Evolutionary conservation across 768 basidiomycete genomes (phyloP).

Genomic region (Panellus pusillus): DNA sequence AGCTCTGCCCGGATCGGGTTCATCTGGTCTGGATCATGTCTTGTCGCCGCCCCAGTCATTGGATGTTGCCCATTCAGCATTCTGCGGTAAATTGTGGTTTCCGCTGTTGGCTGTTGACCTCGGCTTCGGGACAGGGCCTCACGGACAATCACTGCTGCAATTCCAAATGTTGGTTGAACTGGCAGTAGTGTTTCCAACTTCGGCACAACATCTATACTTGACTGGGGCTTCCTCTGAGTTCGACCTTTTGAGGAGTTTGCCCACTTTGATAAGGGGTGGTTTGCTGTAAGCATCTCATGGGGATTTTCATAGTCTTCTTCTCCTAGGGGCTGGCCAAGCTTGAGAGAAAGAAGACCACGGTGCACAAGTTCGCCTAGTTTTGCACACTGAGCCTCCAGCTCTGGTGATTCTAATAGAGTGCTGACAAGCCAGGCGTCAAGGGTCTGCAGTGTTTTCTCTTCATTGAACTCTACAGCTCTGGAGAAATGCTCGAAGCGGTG

Average conservation of each 20-base stretch:
- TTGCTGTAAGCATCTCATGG: not conserved
- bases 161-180: not conserved
- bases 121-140: conserved; percentile 6
- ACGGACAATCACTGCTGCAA: not conserved
- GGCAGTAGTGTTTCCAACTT: not conserved
- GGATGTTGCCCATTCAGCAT: conserved; percentile 1
- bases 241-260: not conserved
- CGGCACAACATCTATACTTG: not conserved
- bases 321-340: not conserved
- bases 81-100: not conserved
- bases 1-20: conserved; percentile 2
- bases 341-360: not conserved
- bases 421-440: not conserved
- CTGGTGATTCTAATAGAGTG: not conserved
- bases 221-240: not conserved
- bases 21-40: conserved; percentile 7
- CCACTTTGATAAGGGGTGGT: not conserved
- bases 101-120: not conserved
- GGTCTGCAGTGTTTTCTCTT: not conserved
- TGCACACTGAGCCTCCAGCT: not conserved
- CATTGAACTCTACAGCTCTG: not conserved
- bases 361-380: conserved; percentile 1
- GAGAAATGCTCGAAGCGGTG: not conserved
- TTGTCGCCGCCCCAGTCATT: not conserved
- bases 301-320: conserved; percentile 8